Conservation (phyloP, 2,329 filamentous ascomycete species). For the Penicillium sp. region DNA sequence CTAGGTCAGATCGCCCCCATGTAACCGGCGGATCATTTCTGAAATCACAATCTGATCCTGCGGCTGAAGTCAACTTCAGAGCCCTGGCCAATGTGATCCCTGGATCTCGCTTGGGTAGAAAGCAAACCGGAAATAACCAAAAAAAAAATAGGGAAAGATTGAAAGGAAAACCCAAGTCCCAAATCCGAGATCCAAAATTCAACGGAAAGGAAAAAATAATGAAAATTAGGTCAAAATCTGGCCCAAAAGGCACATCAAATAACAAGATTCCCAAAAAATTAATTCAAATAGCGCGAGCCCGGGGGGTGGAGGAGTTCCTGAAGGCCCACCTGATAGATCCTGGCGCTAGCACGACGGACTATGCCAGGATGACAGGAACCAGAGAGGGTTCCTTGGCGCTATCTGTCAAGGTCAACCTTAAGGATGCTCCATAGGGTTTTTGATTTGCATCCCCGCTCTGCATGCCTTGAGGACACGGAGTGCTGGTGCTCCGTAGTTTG, state of each 20-base stretch:
- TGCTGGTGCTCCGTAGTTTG: constrained; percentile 19
- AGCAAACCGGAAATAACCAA: background rate
- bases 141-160: background rate
- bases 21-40: background rate
- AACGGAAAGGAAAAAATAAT: too few species aligned
- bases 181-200: too few species aligned
- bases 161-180: too few species aligned
- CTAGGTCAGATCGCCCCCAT: too few species aligned
- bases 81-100: background rate
- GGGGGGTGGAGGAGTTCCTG: constrained; percentile 15
- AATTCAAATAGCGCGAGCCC: constrained; percentile 6
- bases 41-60: background rate
- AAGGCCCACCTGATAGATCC: constrained; percentile 19
- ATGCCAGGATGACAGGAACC: constrained; percentile 20
- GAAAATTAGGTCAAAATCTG: background rate
- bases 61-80: background rate
- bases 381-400: constrained; percentile 20
- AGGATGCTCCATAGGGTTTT: constrained; percentile 18
- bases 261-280: constrained; percentile 2
- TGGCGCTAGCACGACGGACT: constrained; percentile 16
- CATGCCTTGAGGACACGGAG: constrained; percentile 17
- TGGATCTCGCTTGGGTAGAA: background rate
- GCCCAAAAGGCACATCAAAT: constrained; percentile 7
- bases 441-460: constrained; percentile 19
- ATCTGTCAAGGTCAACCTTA: constrained; percentile 25